Base-by-base conservation (phyloP, 1,139 yeast species). In the Citeromyces hawaiiensis region DNA sequence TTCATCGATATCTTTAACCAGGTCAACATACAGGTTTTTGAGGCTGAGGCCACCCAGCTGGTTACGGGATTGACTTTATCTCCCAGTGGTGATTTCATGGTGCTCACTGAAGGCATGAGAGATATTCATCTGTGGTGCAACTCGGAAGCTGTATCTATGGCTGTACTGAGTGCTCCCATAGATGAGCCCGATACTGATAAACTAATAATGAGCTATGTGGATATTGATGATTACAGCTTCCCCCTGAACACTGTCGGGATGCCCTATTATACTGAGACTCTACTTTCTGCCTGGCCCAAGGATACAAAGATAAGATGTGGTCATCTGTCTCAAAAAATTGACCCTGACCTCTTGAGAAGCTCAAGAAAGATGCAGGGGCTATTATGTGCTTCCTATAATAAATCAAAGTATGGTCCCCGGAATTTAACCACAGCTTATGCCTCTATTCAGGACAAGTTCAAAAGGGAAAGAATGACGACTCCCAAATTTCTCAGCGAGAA, bases 1-100 rank as follows among this genome's bases (percentile, higher is more conserved):
- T 78, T 87, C 49, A 72, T 86, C 18, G 97, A 91, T 55, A 71
- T 83, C 48, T 76, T 75, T 44, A 87, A 86, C 55, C 94, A 91
- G 18, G 66, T 82, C 8, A 72, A 70, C 41, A 72, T 78, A 36
- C 70, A 64, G 45, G 63, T 74, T 40, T 80, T 64, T 61, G 86
- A 72, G 54, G 76, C 81, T 1, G 80, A 79, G 47, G 64, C 78
- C 30, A 55, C 72, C 3, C 62, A 75, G 2, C 66, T 63, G 36
- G 58, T 86, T 11, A 61, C 75, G 2, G 69, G 74, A 18, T 60
- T 86, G 46, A 82, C 78, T 44, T 59, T 88, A 3, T 77, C 94
- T 18, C 70, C 81, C 2, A 79, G 86, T 35, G 98, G 97, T 19
- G 95, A 87, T 46, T 81, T 70, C 49, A 54, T 88, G 39, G 72